phyloP scores from a whole-genome alignment of 345 rosid species.

The Eucalyptus decipiens region DNA sequence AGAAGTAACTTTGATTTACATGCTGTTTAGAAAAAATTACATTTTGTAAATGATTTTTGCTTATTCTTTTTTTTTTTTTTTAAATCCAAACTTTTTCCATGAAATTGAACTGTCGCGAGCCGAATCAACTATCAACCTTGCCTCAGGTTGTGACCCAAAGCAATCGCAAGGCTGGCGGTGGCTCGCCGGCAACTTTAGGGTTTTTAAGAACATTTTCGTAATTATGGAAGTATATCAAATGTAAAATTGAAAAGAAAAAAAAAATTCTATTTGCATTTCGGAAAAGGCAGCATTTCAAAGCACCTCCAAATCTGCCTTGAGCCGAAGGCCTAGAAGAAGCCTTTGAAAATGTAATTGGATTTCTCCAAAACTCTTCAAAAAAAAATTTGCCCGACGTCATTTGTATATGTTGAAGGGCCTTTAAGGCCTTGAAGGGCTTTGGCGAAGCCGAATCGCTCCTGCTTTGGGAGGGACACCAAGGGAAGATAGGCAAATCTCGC shows the following conservation, averaged over 20 bases:
- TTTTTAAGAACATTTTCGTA: neutral
- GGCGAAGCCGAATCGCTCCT: neutral
- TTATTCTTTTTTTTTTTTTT: too few species aligned
- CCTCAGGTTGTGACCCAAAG: too few species aligned
- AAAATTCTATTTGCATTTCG: neutral
- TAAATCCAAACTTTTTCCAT: neutral
- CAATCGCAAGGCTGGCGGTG: neutral
- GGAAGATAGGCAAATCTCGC: neutral
- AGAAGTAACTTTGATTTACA: neutral
- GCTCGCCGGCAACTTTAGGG: neutral
- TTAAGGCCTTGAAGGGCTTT: neutral
- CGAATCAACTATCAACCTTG: neutral
- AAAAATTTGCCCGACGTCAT: neutral
- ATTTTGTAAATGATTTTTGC: neutral
- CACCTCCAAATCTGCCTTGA: neutral
- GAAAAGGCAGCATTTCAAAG: neutral
- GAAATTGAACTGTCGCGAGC: neutral
- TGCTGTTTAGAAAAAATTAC: neutral
- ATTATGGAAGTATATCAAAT: too few species aligned
- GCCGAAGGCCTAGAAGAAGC: neutral
- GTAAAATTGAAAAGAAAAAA: too few species aligned
- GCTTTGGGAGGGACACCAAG: too few species aligned
- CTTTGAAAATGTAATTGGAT: too few species aligned
- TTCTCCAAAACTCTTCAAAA: too few species aligned
- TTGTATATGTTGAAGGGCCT: neutral